Evolutionary conservation across 495 filamentous ascomycete species (phyloP).

Genomic region (Tuber umbilicatum): DNA sequence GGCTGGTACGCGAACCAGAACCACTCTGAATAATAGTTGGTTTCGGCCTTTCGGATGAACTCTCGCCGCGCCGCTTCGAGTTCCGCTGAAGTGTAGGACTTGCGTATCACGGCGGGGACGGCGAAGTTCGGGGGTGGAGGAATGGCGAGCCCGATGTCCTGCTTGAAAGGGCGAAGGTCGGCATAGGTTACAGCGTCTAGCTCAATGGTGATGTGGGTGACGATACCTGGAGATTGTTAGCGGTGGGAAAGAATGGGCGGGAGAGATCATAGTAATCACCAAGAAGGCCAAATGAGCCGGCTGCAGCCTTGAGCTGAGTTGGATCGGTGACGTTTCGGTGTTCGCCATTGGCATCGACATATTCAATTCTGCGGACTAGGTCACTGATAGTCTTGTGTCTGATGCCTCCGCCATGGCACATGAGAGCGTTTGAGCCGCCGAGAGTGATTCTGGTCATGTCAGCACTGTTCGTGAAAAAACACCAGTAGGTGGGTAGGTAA

Average conservation of each 20-base stretch:
- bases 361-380: constrained; percentile 49
- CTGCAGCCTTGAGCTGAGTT: constrained; percentile 46
- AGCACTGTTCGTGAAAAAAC: background rate
- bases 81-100: constrained; percentile 39
- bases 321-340: constrained; percentile 46
- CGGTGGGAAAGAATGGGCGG: background rate
- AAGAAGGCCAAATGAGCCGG: constrained; percentile 51
- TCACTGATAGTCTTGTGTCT: constrained; percentile 48
- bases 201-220: constrained; percentile 53
- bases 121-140: constrained; percentile 45
- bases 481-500: background rate
- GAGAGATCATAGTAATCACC: constrained; percentile 28
- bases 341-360: constrained; percentile 50
- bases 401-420: constrained; percentile 51
- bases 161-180: constrained; percentile 46
- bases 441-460: constrained; percentile 45
- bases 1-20: constrained; percentile 53
- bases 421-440: constrained; percentile 50
- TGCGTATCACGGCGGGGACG: constrained; percentile 46
- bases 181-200: constrained; percentile 52
- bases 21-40: constrained; percentile 51
- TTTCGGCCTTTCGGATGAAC: constrained; percentile 44
- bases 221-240: constrained; percentile 36
- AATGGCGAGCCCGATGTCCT: constrained; percentile 47
- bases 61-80: constrained; percentile 38